Evolutionary conservation across 306 rosid genomes (phyloP).

Genomic region (Ziziphus jujuba): DNA sequence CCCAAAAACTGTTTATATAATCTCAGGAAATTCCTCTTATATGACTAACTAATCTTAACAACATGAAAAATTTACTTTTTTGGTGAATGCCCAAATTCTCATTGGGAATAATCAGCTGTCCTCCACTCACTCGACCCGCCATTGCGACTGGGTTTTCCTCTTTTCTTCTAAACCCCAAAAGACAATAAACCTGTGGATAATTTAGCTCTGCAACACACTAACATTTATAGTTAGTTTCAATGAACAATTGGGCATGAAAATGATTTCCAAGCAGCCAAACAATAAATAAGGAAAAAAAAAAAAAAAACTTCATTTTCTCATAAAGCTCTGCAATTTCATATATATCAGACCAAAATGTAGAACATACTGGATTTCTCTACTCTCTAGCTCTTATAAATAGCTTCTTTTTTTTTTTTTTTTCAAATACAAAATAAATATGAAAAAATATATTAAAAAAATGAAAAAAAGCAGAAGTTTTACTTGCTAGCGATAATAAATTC

Average conservation of each 20-base stretch:
- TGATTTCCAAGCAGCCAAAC: background rate
- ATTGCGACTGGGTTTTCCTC: conserved; percentile 18
- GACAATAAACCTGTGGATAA: background rate
- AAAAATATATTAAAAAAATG: too few species aligned
- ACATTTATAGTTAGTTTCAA: background rate
- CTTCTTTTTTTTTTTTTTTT: too few species aligned
- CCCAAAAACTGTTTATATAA: too few species aligned
- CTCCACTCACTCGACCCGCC: conserved; percentile 35
- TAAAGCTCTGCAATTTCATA: background rate
- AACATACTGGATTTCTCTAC: too few species aligned
- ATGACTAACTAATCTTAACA: background rate
- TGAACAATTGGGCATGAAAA: background rate
- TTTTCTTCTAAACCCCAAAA: background rate
- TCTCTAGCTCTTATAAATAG: too few species aligned
- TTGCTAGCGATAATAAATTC: too few species aligned
- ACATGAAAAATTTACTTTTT: conserved; percentile 29
- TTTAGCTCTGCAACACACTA: conserved; percentile 12
- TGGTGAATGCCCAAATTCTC: conserved; percentile 43
- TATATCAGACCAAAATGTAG: too few species aligned
- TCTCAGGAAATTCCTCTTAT: background rate
- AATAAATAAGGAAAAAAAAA: background rate
- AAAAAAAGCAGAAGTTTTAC: too few species aligned
- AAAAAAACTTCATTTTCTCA: background rate
- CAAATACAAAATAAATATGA: too few species aligned
- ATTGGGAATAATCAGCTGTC: conserved; percentile 40